Conservation (phyloP, 2,329 filamentous ascomycete species). For the Talaromyces sp. region DNA sequence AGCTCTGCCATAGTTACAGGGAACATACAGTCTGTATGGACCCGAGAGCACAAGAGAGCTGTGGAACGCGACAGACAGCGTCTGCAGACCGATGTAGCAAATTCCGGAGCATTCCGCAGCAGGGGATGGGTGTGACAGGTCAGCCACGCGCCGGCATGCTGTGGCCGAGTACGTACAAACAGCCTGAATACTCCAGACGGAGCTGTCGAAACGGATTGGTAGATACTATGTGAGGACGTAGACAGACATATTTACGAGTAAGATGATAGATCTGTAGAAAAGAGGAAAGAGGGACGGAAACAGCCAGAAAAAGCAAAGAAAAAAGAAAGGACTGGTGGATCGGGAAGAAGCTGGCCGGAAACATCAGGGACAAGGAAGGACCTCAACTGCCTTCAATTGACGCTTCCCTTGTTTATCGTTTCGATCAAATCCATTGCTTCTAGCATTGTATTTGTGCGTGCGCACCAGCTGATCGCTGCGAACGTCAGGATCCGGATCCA, state of each 20-base stretch:
- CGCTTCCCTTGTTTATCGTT: not conserved
- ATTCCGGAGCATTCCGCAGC: not conserved
- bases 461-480: not conserved
- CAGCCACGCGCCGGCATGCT: conserved; percentile 9
- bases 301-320: not conserved
- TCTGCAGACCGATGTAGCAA: not conserved
- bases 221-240: not conserved
- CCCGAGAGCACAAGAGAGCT: not conserved
- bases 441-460: not conserved
- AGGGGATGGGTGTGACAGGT: not conserved
- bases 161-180: not conserved
- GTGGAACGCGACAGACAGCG: no score
- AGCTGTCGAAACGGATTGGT: not conserved
- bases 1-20: not conserved
- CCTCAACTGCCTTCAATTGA: not conserved
- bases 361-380: not conserved
- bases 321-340: not conserved
- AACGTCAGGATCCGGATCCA: conserved; percentile 10
- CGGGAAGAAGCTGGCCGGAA: not conserved
- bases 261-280: not conserved
- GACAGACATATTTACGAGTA: not conserved
- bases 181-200: not conserved
- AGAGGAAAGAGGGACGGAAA: not conserved
- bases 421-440: not conserved
- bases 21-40: not conserved